A percentile compares a stretch with the other conserved stretches of the same genome.
phyloP scores from a whole-genome alignment of 257 asterid species.

The Mitragyna speciosa region DNA sequence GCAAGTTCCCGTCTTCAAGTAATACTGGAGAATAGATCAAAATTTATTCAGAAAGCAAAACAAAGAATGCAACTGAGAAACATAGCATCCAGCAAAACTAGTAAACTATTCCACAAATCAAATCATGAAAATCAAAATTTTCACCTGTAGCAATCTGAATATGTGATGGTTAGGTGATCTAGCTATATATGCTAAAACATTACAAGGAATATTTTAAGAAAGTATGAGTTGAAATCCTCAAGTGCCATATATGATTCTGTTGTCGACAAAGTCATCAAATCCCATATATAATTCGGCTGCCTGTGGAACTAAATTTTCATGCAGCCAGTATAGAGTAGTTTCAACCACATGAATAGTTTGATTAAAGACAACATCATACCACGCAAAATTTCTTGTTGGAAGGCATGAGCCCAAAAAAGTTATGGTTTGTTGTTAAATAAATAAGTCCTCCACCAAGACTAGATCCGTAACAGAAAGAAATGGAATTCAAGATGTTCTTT shows the following conservation, averaged over 20 bases:
- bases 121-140: conserved; percentile 6
- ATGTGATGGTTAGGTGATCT: background rate
- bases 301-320: background rate
- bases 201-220: no score
- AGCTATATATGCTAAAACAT: background rate
- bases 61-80: background rate
- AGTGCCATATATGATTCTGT: background rate
- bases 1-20: conserved; percentile 91
- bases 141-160: background rate
- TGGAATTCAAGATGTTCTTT: background rate
- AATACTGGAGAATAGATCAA: conserved; percentile 48
- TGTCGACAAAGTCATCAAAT: background rate
- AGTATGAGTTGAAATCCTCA: background rate
- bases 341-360: background rate
- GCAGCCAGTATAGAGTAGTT: background rate
- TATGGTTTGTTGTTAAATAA: background rate
- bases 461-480: background rate
- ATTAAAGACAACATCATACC: background rate
- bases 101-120: background rate
- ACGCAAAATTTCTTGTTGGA: background rate
- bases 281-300: background rate
- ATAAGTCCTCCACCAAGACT: background rate
- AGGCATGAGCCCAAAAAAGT: background rate
- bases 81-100: background rate
- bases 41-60: background rate